Evolutionary conservation across 345 rosid genomes (phyloP).

Genomic region (Cardamine resedifolia): DNA sequence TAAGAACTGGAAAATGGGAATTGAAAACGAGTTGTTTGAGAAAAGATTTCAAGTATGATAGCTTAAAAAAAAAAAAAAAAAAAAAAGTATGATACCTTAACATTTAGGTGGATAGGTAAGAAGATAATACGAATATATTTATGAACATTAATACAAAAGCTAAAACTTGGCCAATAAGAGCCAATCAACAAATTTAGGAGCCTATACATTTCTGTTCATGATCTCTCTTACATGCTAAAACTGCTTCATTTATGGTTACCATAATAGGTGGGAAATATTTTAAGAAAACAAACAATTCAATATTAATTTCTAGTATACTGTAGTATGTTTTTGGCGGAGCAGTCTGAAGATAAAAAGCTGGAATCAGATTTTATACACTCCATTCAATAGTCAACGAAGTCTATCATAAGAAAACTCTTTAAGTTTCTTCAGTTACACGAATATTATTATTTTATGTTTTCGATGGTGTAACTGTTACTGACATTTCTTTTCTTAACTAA

Average conservation of each 20-base stretch:
- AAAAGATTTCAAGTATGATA: no score
- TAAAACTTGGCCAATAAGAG: neutral
- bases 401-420: neutral
- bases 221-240: constrained; percentile 5
- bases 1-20: no score
- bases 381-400: neutral
- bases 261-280: neutral
- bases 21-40: no score
- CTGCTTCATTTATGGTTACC: neutral
- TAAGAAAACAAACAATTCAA: neutral
- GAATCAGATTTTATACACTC: neutral
- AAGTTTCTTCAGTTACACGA: neutral
- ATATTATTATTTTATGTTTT: neutral
- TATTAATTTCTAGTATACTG: neutral
- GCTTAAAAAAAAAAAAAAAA: no score
- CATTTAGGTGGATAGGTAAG: neutral
- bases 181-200: neutral
- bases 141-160: constrained; percentile 5
- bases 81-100: neutral
- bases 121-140: constrained; percentile 1
- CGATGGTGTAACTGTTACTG: neutral
- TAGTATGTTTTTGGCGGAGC: neutral
- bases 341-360: neutral
- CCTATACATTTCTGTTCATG: neutral
- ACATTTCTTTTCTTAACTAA: neutral